Base-by-base conservation (phyloP, 352 stramenopile genomes). In the Phytophthora crassamura region DNA sequence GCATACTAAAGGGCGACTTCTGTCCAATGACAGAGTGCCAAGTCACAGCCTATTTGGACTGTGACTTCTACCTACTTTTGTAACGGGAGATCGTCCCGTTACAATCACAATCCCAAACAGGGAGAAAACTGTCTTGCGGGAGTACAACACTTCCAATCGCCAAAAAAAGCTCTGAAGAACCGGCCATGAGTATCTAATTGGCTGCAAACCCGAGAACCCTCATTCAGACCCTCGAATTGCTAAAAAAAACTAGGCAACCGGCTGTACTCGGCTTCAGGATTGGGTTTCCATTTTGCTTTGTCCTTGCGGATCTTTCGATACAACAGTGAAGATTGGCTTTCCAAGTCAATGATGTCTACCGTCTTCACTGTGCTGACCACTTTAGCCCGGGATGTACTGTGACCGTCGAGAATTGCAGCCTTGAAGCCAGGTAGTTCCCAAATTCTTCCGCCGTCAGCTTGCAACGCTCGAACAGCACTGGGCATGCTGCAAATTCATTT, bases 91-190 rank as follows among this genome's bases (percentile, higher is more conserved):
- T n/a, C n/a, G n/a, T n/a, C n/a, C n/a, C n/a, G n/a, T 48, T 66
- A 1, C 48, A 39, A 22, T 66, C 58, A 16, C 47, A 59, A n/a
- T 59, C 48, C 48, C 48, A 65, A 38, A 53, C 57, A 16, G 39
- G 47, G 16, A 65, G 25, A 10, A 65, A 7, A 0, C 2, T 15
- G 12, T 58, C 38, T n/a, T 64, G 46, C 28, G 49, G 22, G 2
- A 2, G 2, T 4, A 42, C 43, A 28, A 48, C 22, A 48, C 3
- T 41, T 28, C 45, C 15, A 35, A 49, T 49, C 2, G 55, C 3
- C 8, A n/a, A n/a, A 55, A 5, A 55, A 61, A 14, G 33, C 41
- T 32, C 55, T 9, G 28, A 42, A 55, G 18, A 63, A 63, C 15
- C 43, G 15, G 2, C 33, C 35, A 6, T 16, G 1, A 5, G 35